These are phyloP conservation scores for Eimeria necatrix DNA, from an alignment of 169 alveolate genomes.

Conservation along the genomic window DNA sequence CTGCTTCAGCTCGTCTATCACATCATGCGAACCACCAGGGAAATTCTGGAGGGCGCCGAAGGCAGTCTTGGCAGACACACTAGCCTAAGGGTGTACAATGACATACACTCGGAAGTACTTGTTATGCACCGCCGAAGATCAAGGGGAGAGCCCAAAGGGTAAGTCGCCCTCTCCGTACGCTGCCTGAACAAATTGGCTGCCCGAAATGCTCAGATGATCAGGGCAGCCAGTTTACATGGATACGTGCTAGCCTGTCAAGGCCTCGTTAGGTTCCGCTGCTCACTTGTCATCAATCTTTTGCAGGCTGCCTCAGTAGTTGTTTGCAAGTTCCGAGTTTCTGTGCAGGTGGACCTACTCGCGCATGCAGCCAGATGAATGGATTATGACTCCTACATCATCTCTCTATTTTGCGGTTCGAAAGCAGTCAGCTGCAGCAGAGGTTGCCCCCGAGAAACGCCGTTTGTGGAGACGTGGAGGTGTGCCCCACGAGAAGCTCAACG, in stretches of 20 bases:
- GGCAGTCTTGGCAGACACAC: constrained; percentile 75
- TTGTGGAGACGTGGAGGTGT: constrained; percentile 42
- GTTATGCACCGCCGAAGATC: constrained; percentile 77
- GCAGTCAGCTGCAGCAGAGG: constrained; percentile 39
- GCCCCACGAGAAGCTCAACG: constrained; percentile 7
- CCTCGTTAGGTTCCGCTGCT: not conserved
- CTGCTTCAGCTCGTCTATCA: constrained; percentile 74
- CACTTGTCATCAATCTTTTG: not conserved
- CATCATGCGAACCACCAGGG: constrained; percentile 52
- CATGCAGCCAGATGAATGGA: constrained; percentile 75
- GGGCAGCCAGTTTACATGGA: too few relatives aligned
- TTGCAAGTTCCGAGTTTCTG: not conserved
- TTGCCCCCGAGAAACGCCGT: constrained; percentile 8
- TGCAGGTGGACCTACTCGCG: constrained; percentile 74
- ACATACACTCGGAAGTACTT: constrained; percentile 74
- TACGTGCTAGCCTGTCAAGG: not conserved
- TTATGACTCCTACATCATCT: constrained; percentile 73
- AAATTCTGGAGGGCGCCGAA: constrained; percentile 61
- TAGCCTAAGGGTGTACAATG: constrained; percentile 77
- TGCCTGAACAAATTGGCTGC: not conserved
- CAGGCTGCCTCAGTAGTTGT: not conserved
- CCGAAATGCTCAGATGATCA: too few relatives aligned
- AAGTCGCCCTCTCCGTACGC: not conserved
- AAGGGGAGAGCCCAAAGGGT: constrained; percentile 53
- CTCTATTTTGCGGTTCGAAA: constrained; percentile 77